A percentile compares a stretch with the other conserved stretches of the same genome.
These are phyloP conservation scores for Meredithiella fracta DNA, from an alignment of 2,329 filamentous ascomycete species.

Conservation along the genomic window DNA sequence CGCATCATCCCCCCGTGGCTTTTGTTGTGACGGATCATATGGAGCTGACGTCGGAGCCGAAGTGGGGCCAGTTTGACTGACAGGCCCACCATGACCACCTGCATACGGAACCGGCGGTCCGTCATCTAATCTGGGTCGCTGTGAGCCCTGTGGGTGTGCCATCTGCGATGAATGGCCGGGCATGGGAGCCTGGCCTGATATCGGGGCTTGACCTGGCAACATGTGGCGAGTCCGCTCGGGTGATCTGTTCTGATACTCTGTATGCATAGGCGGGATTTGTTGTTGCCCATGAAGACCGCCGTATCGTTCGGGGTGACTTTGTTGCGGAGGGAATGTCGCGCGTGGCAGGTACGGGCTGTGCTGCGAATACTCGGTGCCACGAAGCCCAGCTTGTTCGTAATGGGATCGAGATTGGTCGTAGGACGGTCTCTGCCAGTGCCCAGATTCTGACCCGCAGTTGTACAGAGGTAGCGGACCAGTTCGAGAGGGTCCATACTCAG, in stretches of 20 bases:
- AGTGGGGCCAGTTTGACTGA: neutral
- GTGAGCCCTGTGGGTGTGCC: conserved; percentile 7
- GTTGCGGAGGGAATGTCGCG: conserved; percentile 15
- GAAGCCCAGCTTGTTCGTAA: conserved; percentile 26
- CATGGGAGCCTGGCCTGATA: too few species aligned
- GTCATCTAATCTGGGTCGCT: conserved; percentile 30
- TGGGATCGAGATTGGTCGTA: conserved; percentile 28
- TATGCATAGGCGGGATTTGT: conserved; percentile 12
- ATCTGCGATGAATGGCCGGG: conserved; percentile 21
- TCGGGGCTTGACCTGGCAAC: too few species aligned
- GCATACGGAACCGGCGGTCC: conserved; percentile 33
- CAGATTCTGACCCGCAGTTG: conserved; percentile 7
- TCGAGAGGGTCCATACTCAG: neutral
- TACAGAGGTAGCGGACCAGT: conserved; percentile 8
- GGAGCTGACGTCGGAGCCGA: conserved; percentile 1
- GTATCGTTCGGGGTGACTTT: conserved; percentile 15
- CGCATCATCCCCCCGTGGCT: conserved; percentile 30
- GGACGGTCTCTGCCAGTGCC: conserved; percentile 14
- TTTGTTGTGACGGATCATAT: conserved; percentile 25
- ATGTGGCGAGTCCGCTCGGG: conserved; percentile 18
- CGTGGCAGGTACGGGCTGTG: neutral
- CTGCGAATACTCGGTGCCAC: conserved; percentile 4
- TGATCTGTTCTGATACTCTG: conserved; percentile 18
- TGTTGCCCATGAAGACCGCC: conserved; percentile 15
- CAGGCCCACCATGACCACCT: conserved; percentile 21